Conservation (phyloP, 108 stramenopile species). For the Cyclostephanos invisitatus region DNA sequence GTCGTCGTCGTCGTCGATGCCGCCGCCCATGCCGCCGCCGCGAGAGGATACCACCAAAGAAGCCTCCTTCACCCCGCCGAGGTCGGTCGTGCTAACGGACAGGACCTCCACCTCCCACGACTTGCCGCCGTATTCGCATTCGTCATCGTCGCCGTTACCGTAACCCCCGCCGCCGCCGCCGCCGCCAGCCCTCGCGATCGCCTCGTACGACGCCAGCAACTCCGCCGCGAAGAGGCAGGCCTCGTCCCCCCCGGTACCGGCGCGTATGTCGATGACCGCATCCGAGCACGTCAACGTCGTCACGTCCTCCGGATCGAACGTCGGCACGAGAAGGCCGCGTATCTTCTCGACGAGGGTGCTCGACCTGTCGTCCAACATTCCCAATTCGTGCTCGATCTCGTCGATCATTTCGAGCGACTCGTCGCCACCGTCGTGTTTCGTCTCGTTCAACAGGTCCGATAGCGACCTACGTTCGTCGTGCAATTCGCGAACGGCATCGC, state of each 20-base stretch:
- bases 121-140: constrained; percentile 24
- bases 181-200: constrained; percentile 64
- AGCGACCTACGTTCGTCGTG: constrained; percentile 56
- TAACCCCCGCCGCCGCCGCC: neutral
- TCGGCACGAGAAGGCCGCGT: constrained; percentile 62
- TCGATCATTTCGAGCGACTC: constrained; percentile 43
- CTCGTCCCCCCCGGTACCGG: constrained; percentile 96
- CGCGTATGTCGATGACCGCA: constrained; percentile 94
- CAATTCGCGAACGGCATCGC: constrained; percentile 43
- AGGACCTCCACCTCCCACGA: constrained; percentile 72
- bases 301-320: constrained; percentile 70
- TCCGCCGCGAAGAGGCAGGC: constrained; percentile 91
- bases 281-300: constrained; percentile 46
- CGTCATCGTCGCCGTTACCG: constrained; percentile 24
- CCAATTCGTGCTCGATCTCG: constrained; percentile 37
- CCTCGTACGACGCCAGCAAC: constrained; percentile 82
- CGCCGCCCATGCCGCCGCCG: constrained; percentile 35
- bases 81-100: constrained; percentile 64
- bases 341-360: constrained; percentile 51
- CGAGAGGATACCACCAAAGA: constrained; percentile 57
- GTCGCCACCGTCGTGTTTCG: neutral
- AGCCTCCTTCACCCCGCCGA: constrained; percentile 81
- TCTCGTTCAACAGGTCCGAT: constrained; percentile 61
- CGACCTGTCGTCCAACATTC: constrained; percentile 3
- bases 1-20: constrained; percentile 10